phyloP scores from a whole-genome alignment of 2,329 filamentous ascomycete genomes.

The Aureobasidium sp. region DNA sequence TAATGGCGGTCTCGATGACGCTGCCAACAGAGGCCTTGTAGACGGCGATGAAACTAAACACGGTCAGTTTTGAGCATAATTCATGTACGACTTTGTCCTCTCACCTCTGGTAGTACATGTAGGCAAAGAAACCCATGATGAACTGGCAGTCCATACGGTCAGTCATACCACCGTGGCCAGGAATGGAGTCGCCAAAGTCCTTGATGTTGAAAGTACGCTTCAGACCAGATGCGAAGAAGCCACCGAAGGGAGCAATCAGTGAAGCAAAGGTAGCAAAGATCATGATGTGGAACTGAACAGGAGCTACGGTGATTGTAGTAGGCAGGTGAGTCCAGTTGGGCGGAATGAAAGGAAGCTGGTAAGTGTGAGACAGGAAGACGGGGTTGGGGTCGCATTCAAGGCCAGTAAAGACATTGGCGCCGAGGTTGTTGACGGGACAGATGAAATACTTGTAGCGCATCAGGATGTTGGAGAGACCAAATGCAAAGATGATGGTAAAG shows the following conservation, averaged over 20 bases:
- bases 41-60: constrained; percentile 71
- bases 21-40: constrained; percentile 77
- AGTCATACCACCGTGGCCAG: constrained; percentile 94
- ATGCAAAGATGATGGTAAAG: constrained; percentile 81
- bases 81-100: not conserved
- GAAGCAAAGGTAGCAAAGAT: constrained; percentile 89
- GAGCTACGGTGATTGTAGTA: constrained; percentile 66
- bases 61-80: not conserved
- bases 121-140: constrained; percentile 98
- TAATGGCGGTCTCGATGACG: constrained; percentile 86
- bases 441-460: constrained; percentile 95
- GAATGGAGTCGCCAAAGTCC: constrained; percentile 97
- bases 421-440: constrained; percentile 93
- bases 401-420: constrained; percentile 84
- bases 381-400: constrained; percentile 86
- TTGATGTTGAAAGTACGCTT: constrained; percentile 99
- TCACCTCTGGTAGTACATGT: constrained; percentile 79
- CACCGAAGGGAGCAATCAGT: constrained; percentile 91
- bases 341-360: constrained; percentile 50
- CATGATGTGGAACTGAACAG: constrained; percentile 89
- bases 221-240: constrained; percentile 94
- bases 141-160: constrained; percentile 99
- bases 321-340: constrained; percentile 60
- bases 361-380: constrained; percentile 72
- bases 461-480: constrained; percentile 72